Percentiles rank a stretch among this genome's conserved stretches.
Conservation (phyloP, 345 rosid species). For the Eucalyptus virginea region DNA sequence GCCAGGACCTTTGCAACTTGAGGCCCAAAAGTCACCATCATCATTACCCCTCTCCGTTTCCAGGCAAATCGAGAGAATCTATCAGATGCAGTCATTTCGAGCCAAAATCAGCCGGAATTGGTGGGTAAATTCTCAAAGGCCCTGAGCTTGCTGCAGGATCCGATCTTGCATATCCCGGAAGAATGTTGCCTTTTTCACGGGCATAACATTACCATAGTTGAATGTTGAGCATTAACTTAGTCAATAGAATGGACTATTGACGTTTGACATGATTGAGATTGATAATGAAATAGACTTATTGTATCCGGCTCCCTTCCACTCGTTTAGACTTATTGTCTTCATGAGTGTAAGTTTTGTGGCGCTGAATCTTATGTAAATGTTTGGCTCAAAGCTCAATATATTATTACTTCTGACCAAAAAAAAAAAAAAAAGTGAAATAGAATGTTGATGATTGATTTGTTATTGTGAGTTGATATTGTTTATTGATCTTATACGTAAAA, state of each 20-base stretch:
- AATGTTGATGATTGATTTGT: not conserved
- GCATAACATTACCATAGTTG: not conserved
- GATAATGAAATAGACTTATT: too few relatives aligned
- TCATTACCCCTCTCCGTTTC: not conserved
- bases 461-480: not conserved
- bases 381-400: too few relatives aligned
- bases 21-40: not conserved
- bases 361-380: too few relatives aligned
- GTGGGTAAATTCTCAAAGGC: not conserved
- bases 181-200: not conserved
- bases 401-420: too few relatives aligned
- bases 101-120: not conserved
- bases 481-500: not conserved
- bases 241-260: not conserved
- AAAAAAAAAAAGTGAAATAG: too few relatives aligned
- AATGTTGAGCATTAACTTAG: not conserved
- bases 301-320: too few relatives aligned
- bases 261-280: not conserved
- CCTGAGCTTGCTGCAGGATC: not conserved
- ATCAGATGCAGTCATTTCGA: not conserved
- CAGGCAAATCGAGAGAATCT: not conserved
- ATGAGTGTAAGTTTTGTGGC: too few relatives aligned
- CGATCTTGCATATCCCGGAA: not conserved
- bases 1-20: slow-evolving; percentile 12
- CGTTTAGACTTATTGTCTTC: too few relatives aligned